phyloP scores from a whole-genome alignment of 2,329 filamentous ascomycete species.

The Neonectria neomacrospora region DNA sequence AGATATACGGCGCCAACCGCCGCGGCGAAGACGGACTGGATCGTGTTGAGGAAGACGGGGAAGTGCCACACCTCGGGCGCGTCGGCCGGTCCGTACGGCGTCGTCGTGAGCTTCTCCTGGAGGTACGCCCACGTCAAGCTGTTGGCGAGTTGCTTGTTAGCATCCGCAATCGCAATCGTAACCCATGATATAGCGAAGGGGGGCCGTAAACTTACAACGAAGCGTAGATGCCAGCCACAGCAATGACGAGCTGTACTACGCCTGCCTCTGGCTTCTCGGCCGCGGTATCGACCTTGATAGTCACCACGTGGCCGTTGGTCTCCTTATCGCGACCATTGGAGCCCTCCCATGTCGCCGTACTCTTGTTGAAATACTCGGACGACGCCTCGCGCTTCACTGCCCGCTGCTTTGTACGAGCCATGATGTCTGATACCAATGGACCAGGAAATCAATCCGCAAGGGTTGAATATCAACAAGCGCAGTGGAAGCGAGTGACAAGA shows the following conservation, averaged over 20 bases:
- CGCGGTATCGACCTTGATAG: slow-evolving; percentile 41
- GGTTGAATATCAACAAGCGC: neutral
- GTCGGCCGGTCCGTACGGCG: slow-evolving; percentile 75
- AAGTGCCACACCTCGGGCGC: slow-evolving; percentile 86
- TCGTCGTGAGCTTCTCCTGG: slow-evolving; percentile 97
- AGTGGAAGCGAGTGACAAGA: slow-evolving; percentile 26
- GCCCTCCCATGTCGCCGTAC: slow-evolving; percentile 51
- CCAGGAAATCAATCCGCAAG: slow-evolving; percentile 11
- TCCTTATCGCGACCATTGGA: slow-evolving; percentile 45
- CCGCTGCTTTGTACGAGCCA: slow-evolving; percentile 79
- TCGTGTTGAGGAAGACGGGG: slow-evolving; percentile 94
- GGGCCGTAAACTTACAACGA: slow-evolving; percentile 78
- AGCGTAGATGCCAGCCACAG: slow-evolving; percentile 94
- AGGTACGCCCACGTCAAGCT: slow-evolving; percentile 96
- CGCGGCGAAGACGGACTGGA: slow-evolving; percentile 91
- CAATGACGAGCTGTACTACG: slow-evolving; percentile 80
- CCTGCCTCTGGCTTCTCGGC: slow-evolving; percentile 65
- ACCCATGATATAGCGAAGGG: neutral
- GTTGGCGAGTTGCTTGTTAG: slow-evolving; percentile 10
- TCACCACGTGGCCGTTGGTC: slow-evolving; percentile 41
- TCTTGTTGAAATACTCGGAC: slow-evolving; percentile 71
- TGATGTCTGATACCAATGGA: slow-evolving; percentile 47
- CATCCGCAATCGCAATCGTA: neutral
- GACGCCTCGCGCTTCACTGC: slow-evolving; percentile 74
- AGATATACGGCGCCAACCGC: slow-evolving; percentile 86